Evolutionary conservation across 225 moss, liverwort and hornwort species (phyloP).

Genomic region (Sphagnum tenellum): DNA sequence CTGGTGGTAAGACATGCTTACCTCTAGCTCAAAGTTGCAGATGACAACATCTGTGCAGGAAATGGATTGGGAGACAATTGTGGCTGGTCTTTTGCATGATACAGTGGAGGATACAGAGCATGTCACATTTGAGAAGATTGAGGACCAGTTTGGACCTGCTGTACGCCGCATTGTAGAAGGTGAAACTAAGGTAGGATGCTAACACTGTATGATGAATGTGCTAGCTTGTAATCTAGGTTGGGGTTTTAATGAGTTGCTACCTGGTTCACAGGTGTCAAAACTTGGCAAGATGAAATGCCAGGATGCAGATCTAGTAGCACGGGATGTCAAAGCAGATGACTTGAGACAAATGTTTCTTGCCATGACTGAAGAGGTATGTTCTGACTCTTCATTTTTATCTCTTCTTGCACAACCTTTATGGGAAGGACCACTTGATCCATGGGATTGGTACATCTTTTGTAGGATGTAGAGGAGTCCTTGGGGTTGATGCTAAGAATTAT

Average conservation of each 20-base stretch:
- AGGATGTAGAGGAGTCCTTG: neutral
- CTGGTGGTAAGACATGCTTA: no score
- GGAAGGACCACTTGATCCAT: no score
- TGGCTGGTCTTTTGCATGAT: conserved; percentile 90
- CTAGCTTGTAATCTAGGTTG: neutral
- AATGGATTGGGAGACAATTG: conserved; percentile 99
- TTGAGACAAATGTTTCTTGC: conserved; percentile 99
- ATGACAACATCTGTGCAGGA: conserved; percentile 44
- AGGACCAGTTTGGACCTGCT: conserved; percentile 83
- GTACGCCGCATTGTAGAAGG: conserved; percentile 98
- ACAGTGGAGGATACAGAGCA: conserved; percentile 96
- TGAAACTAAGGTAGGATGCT: conserved; percentile 80
- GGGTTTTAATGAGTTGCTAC: neutral
- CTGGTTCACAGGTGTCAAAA: conserved; percentile 77
- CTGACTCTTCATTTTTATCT: neutral
- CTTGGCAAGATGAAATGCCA: conserved; percentile 99
- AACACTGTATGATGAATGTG: neutral
- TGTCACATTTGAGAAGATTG: conserved; percentile 93
- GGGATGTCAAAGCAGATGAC: conserved; percentile 98
- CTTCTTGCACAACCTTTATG: no score
- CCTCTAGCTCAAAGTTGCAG: no score
- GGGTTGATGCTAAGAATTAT: neutral
- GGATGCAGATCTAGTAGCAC: conserved; percentile 52
- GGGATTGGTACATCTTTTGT: neutral
- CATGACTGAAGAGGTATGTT: conserved; percentile 91